Evolutionary conservation across 768 basidiomycete genomes (phyloP), one percentile per base, ranked within the genome.

Genomic region (Lactifluus rugatus): DNA sequence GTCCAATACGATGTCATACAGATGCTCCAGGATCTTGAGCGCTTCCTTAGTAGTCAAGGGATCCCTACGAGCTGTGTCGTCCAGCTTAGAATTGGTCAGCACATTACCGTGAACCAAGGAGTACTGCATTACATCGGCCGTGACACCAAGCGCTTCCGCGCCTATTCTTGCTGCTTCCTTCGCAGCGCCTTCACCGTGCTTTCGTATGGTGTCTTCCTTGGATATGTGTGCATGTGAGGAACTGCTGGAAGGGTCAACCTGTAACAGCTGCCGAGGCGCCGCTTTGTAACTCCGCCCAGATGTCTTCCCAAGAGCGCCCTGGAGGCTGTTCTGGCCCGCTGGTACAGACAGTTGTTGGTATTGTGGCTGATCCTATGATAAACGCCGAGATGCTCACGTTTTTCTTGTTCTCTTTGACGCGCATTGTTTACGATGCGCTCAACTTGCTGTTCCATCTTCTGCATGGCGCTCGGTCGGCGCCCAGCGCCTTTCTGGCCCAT

Each of bases 371-470:
- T 17, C 26, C 19, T 53, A 45, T 23, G 48, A 16, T 32, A 25
- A 6, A 57, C 34, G 64, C 71, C 65, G 21, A 52, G 16, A 25
- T 36, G 34, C 54, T 83, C 58, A 17, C 83, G 84, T 68, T 93
- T 90, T 67, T 92, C 89, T 71, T 85, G 89, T 68, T 93, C 91
- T 62, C 92, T 76, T 68, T 85, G 77, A 64, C 90, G 81, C 0
- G 93, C 89, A 68, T 89, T 93, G 65, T 84, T 93, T 21, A 99
- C 95, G 61, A 99, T 89, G 62, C 94, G 77, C 74, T 98, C 95
- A 16, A 99, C 94, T 69, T 99, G 96, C 54, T 86, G 81, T 66
- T 92, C 89, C 91, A 93, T 93, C 62, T 87, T 79, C 68, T 93
- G 87, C 87, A 93, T 89, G 0, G 91, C 91, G 64, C 79, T 92